Conservation (phyloP, 2,329 filamentous ascomycete species). For the Verticillium nubilum region DNA sequence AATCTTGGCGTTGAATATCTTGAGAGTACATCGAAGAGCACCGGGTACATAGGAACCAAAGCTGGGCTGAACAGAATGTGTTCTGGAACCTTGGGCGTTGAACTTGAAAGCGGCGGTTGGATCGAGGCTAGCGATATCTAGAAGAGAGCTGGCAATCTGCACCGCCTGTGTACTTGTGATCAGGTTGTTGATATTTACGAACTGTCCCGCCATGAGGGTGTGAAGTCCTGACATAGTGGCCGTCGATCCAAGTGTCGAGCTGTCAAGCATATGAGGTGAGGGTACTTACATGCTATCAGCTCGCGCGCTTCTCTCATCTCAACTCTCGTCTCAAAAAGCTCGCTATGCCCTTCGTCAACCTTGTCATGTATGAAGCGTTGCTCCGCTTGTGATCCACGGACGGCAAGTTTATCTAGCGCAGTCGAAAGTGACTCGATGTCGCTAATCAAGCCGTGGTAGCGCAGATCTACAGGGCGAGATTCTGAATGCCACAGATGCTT, state of each 20-base stretch:
- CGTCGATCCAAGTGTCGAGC: neutral
- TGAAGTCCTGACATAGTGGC: no score
- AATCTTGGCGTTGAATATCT: no score
- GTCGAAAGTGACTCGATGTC: constrained; percentile 6
- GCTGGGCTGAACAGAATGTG: no score
- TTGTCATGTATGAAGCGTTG: neutral
- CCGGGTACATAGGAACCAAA: no score
- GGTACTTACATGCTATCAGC: neutral
- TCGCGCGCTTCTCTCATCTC: neutral
- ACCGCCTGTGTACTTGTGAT: neutral
- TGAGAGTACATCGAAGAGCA: no score
- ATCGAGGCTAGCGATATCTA: neutral
- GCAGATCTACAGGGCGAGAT: constrained; percentile 11
- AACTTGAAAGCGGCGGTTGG: neutral
- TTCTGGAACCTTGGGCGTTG: no score
- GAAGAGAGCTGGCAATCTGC: neutral
- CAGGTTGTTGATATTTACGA: neutral
- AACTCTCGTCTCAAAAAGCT: neutral
- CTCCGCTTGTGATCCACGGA: neutral
- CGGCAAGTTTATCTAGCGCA: neutral
- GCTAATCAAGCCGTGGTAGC: constrained; percentile 11
- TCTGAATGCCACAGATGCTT: constrained; percentile 10
- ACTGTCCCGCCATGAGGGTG: neutral
- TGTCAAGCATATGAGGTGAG: neutral
- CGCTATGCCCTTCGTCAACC: neutral